Conservation (phyloP, 495 filamentous ascomycete genomes). For the Talaromyces adpressus region DNA sequence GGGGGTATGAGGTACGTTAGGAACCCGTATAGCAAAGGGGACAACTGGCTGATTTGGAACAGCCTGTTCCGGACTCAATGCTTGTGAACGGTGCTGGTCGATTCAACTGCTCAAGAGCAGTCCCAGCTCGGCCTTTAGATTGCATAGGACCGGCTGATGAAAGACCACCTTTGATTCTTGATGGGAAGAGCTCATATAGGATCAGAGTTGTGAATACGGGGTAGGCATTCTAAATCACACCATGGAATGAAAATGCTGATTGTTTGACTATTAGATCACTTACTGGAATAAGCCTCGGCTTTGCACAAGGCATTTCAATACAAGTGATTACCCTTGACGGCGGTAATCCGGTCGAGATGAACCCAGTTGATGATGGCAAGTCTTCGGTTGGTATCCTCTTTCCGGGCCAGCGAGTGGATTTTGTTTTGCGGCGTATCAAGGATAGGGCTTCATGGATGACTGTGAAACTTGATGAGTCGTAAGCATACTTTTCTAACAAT, state of each 20-base stretch:
- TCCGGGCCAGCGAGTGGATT: slow-evolving; percentile 45
- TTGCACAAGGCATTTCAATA: slow-evolving; percentile 9
- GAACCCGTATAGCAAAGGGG: too few relatives aligned
- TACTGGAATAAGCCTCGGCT: slow-evolving; percentile 31
- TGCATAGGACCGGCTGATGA: slow-evolving; percentile 22
- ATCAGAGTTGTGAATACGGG: slow-evolving; percentile 34
- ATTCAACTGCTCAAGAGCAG: slow-evolving; percentile 43
- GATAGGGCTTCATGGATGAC: slow-evolving; percentile 18
- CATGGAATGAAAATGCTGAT: too few relatives aligned
- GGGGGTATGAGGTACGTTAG: slow-evolving; percentile 37
- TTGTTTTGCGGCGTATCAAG: slow-evolving; percentile 21
- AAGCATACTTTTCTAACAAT: slow-evolving; percentile 2
- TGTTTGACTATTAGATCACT: slow-evolving; percentile 24
- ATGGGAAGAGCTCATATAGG: slow-evolving; percentile 16
- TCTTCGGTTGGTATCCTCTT: slow-evolving; percentile 36
- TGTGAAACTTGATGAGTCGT: slow-evolving; percentile 39
- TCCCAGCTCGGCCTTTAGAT: slow-evolving; percentile 38
- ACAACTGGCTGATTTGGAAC: background rate
- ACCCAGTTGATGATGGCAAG: slow-evolving; percentile 10
- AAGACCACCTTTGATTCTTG: slow-evolving; percentile 17
- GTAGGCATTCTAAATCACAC: slow-evolving; percentile 10
- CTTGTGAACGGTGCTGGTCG: slow-evolving; percentile 42
- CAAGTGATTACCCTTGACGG: slow-evolving; percentile 36
- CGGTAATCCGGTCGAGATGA: slow-evolving; percentile 23
- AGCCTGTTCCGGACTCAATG: slow-evolving; percentile 46